phyloP scores from a whole-genome alignment of 306 rosid genomes.

The Notholithocarpus densiflorus region DNA sequence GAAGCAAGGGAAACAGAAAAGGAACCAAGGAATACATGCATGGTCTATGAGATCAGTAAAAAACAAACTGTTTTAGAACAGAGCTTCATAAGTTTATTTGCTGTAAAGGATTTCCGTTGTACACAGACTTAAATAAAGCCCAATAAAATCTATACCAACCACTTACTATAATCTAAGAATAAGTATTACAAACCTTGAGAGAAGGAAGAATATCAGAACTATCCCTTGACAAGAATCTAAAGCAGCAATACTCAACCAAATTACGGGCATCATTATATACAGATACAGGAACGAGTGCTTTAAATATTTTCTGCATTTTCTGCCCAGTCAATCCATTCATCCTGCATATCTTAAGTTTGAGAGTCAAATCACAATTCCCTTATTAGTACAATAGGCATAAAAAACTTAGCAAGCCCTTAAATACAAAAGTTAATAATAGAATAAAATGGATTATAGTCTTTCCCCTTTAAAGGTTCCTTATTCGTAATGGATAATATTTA shows the following conservation, averaged over 20 bases:
- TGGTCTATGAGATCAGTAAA: not conserved
- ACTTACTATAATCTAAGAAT: too few relatives aligned
- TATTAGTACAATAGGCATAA: conserved; percentile 33
- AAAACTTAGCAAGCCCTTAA: conserved; percentile 20
- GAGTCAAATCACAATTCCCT: conserved; percentile 47
- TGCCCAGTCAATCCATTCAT: conserved; percentile 92
- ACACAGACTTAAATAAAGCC: too few relatives aligned
- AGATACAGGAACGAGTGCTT: conserved; percentile 77
- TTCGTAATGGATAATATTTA: too few relatives aligned
- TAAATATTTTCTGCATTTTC: conserved; percentile 86
- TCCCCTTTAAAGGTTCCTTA: too few relatives aligned
- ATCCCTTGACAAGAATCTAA: conserved; percentile 92
- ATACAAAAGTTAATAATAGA: not conserved
- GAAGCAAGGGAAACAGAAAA: not conserved
- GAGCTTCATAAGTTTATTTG: not conserved
- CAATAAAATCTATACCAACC: too few relatives aligned
- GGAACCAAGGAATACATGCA: not conserved
- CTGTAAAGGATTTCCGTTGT: too few relatives aligned
- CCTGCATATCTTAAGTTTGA: conserved; percentile 73
- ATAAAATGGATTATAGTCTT: not conserved
- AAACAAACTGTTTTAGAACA: not conserved
- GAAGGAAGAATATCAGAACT: conserved; percentile 81
- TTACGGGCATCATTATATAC: conserved; percentile 67
- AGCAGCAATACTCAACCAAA: conserved; percentile 97
- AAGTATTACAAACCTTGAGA: conserved; percentile 54